phyloP scores from a whole-genome alignment of 2,329 filamentous ascomycete genomes.

The Hymenoscyphus scutula region DNA sequence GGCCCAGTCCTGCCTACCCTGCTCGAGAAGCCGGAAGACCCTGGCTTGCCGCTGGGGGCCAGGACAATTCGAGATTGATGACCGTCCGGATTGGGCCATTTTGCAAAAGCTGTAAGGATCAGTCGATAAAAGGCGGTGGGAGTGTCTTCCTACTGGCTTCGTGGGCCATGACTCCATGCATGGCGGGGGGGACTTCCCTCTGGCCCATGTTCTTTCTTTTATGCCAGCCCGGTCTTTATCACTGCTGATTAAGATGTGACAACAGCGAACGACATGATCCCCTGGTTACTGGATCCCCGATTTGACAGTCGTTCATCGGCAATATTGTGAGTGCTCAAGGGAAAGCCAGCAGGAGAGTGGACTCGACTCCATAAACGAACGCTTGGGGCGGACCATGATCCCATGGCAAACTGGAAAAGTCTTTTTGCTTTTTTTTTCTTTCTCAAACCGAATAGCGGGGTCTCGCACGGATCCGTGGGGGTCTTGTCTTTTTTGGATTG shows the following conservation, averaged over 20 bases:
- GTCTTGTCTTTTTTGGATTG: background rate
- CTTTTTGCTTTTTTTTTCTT: background rate
- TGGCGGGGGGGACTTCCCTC: constrained; percentile 3
- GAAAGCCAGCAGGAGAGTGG: too few relatives aligned
- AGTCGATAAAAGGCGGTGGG: constrained; percentile 19
- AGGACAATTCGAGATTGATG: constrained; percentile 8
- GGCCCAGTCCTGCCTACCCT: background rate
- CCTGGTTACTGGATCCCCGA: constrained; percentile 13
- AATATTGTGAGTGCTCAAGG: constrained; percentile 1
- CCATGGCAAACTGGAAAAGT: background rate
- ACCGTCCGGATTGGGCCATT: constrained; percentile 19
- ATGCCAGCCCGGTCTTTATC: constrained; percentile 7
- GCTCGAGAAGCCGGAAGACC: background rate
- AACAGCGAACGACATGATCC: constrained; percentile 9
- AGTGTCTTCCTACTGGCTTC: constrained; percentile 18
- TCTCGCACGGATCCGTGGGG: background rate
- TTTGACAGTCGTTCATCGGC: constrained; percentile 12
- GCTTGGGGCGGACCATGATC: constrained; percentile 4
- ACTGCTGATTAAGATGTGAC: constrained; percentile 30
- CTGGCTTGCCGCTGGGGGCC: constrained; percentile 18
- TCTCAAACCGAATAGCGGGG: background rate
- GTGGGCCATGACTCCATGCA: background rate
- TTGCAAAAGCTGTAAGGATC: constrained; percentile 8
- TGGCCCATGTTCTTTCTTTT: constrained; percentile 16
- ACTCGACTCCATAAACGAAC: constrained; percentile 1